Conservation (phyloP, 305 asterid species). For the Plantago coronopus region DNA sequence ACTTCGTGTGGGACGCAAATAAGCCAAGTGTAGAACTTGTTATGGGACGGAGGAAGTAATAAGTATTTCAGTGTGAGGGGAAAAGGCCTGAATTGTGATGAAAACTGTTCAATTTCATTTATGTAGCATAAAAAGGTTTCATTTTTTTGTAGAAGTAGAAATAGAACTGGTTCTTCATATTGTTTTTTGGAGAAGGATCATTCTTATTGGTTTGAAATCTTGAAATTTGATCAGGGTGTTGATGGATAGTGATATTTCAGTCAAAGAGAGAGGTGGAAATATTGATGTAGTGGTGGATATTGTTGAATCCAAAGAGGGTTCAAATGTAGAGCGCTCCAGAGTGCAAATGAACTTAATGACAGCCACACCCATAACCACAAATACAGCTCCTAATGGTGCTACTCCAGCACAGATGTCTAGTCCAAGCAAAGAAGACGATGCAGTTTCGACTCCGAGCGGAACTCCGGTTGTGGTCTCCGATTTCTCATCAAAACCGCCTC, state of each 20-base stretch:
- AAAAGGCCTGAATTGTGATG: background rate
- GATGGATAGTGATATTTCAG: conserved; percentile 35
- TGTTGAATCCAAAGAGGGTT: conserved; percentile 20
- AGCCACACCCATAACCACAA: conserved; percentile 3
- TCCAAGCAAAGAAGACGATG: background rate
- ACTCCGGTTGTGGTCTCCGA: conserved; percentile 12
- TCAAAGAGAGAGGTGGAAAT: conserved; percentile 28
- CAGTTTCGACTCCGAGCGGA: conserved; percentile 1
- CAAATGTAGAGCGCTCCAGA: conserved; percentile 23
- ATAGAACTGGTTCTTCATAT: too few species aligned
- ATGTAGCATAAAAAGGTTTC: too few species aligned
- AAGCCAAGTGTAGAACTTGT: too few species aligned
- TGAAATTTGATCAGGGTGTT: background rate
- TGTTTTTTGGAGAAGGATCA: background rate
- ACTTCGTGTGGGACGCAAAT: too few species aligned
- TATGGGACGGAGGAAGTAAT: too few species aligned
- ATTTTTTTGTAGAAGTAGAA: too few species aligned
- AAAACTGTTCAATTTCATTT: background rate
- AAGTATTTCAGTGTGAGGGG: background rate
- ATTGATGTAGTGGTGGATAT: conserved; percentile 47
- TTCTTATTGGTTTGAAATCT: background rate
- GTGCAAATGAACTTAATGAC: conserved; percentile 36
- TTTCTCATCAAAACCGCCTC: conserved; percentile 33
- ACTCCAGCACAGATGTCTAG: conserved; percentile 20
- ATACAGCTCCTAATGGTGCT: background rate